Base-by-base conservation (phyloP, 202 grass and related monocot species). In the Schoenoplectus tabernaemontani region DNA sequence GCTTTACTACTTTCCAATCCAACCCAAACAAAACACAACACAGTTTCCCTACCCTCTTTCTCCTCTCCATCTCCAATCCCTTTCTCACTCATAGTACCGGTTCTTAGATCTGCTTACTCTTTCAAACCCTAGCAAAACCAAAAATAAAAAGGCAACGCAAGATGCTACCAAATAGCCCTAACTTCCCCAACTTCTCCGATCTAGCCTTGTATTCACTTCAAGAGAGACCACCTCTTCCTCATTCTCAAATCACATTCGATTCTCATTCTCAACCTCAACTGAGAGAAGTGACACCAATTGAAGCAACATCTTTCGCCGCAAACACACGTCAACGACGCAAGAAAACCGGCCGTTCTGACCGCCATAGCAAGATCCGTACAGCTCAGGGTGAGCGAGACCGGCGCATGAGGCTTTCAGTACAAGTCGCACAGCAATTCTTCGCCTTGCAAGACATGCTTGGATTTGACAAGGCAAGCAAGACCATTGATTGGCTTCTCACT, bases 401-500 rank as follows among this genome's bases (percentile, higher is more conserved):
- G 34, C 86, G 90, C 78, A 97, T 97, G 90, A 79, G 93, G 57
- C 85, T 97, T 9, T 97, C 93, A 38, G 86, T 93, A 17, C 88
- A 93, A 81, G 93, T 93, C 2, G 90, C 93, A 1, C 82, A 88
- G 16, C 74, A 97, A 60, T 97, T 97, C 83, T 97, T 97, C 74
- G 83, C 68, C 20, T 87, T 97, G 64, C 93, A 97, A 86, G 93
- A 97, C 83, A 75, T 62, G 1, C 93, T 97, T 15, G 90, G 93
- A 32, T 97, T 93, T 78, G 93, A 97, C 79, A 97, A 89, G 85
- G 88, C 93, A 67, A 97, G 93, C 88, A 88, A 97, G 81, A 97
- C 93, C 57, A 85, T 97, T 37, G 88, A 97, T 80, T 97, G 93
- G 93, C 90, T 97, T 36, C 88, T 97, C 50, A 93, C 86, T 19